Conservation (phyloP, 148 eudicot genomes). For the Rhododendron ferrugineum region DNA sequence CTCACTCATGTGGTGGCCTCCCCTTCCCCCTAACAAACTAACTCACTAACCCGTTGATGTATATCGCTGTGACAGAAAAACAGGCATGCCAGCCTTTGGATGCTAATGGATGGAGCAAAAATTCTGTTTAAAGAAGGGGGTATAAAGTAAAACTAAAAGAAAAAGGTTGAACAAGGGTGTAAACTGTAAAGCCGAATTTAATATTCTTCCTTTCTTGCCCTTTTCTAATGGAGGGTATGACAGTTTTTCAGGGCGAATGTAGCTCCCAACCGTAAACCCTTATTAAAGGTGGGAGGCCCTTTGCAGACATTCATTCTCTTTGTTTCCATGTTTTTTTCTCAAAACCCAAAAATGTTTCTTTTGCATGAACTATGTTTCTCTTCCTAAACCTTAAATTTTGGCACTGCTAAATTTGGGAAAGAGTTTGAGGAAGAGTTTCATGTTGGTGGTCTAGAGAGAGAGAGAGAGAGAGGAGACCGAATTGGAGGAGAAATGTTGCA, state of each 20-base stretch:
- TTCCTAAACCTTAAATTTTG: conserved; percentile 6
- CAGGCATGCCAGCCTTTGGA: not conserved
- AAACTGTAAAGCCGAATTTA: not conserved
- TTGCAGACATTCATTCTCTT: not conserved
- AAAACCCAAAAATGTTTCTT: not conserved
- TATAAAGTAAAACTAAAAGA: not conserved
- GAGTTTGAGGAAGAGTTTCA: conserved; percentile 8
- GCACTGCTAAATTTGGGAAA: conserved; percentile 2
- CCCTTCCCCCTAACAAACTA: no score
- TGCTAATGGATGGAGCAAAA: not conserved
- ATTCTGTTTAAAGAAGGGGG: not conserved
- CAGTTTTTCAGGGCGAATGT: conserved; percentile 10
- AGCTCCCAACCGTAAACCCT: conserved; percentile 12
- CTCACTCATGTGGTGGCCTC: no score
- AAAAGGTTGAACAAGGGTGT: not conserved
- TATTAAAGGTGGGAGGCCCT: not conserved
- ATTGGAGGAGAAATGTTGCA: conserved; percentile 30
- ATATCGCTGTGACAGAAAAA: no score
- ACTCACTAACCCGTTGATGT: no score
- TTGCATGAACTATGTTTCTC: not conserved
- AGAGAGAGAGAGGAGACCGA: not conserved
- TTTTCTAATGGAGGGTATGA: not conserved
- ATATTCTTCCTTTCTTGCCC: not conserved
- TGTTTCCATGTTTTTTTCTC: conserved; percentile 4
- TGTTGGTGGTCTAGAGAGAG: conserved; percentile 10